These are phyloP conservation scores for Pestalotiopsis fici DNA, from an alignment of 2,329 filamentous ascomycete species.

Conservation along the genomic window DNA sequence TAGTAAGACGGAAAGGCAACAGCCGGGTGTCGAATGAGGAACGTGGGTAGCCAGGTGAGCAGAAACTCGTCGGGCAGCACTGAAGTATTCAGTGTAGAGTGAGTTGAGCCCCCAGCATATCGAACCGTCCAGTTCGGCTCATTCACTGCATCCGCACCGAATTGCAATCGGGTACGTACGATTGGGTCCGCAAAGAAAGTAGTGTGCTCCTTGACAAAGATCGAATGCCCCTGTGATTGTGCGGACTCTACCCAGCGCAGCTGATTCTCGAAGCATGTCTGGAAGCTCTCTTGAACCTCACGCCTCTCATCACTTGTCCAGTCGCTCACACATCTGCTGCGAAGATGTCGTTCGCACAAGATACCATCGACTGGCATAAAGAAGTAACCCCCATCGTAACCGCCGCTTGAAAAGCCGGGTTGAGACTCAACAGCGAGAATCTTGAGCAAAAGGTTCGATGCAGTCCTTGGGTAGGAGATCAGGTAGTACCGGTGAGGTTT, in stretches of 20 bases:
- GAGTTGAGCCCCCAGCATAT: neutral
- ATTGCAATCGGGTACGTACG: neutral
- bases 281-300: neutral
- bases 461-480: neutral
- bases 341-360: neutral
- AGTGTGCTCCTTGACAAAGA: neutral
- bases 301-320: neutral
- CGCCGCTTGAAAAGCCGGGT: neutral
- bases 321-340: neutral
- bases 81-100: conserved; percentile 27
- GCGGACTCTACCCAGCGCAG: neutral
- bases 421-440: neutral
- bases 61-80: conserved; percentile 36
- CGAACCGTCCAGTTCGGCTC: neutral
- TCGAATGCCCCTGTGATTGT: neutral
- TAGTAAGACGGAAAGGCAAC: conserved; percentile 37
- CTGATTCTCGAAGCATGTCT: neutral
- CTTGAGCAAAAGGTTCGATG: neutral
- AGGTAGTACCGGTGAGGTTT: neutral
- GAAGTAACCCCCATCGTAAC: neutral
- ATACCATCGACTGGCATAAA: neutral
- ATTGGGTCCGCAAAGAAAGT: neutral
- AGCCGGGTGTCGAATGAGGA: conserved; percentile 40
- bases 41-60: conserved; percentile 30
- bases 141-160: neutral